Evolutionary conservation across 495 filamentous ascomycete genomes (phyloP), one percentile per base, ranked within the genome.

Genomic region (Clavariopsis aquatica): DNA sequence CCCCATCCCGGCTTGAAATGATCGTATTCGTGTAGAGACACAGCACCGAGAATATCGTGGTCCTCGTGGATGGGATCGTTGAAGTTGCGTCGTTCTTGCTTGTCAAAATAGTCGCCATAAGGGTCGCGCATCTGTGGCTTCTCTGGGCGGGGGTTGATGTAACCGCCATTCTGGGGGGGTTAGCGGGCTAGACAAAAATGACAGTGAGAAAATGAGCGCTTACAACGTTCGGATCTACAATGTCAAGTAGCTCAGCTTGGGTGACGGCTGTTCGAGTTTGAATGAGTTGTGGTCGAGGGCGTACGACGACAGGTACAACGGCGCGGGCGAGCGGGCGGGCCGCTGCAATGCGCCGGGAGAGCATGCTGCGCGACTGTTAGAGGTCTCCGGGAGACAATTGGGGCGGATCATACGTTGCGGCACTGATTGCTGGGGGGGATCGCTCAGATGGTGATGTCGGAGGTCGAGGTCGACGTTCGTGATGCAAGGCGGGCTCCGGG

Each of bases 21-120:
- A 24, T 85, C 93, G 78, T 99, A 98, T 68, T 93, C 89, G 72
- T 96, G 85, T 1, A 90, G 84, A 53, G 89, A 87, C 79, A 99
- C 93, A 59, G 96, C 87, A 71, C 93, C 93, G 22, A 98, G 82
- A 57, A 96, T 86, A 75, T 99, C 95, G 73, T 98, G 87, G 77
- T 99, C 95, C 78, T 99, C 95, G 76, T 99, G 93, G 27, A 96
- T 85, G 3, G 92, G 89, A 77, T 99, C 95, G 71, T 92, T 92
- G 70, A 87, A 99, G 80, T 98, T 96, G 61, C 93, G 87, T 70
- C 93, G 89, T 75, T 96, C 93, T 74, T 98, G 93, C 80, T 91
- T 89, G 77, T 98, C 93, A 93, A 93, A 98, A 91, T 92, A 98
- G 74, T 91, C 89, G 70, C 78, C 93, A 73, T 98, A 84, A 36